phyloP scores from a whole-genome alignment of 176 grass and related monocot species.

The Triticum aestivum region IWGSC_CS_RefSeq_v2.1 NC_057809.1:60607037-60607536 shows the following conservation, averaged over 20 bases:
- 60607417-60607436: not conserved
- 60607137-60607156: no score
- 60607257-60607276: not conserved
- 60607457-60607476: not conserved
- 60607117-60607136: no score
- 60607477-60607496: not conserved
- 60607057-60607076: no score
- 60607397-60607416: not conserved
- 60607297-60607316: not conserved
- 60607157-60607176: no score
- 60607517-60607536: not conserved
- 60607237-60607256: no score
- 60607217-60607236: no score
- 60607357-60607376: not conserved
- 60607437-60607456: not conserved
- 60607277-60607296: not conserved
- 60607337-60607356: no score
- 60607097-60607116: no score
- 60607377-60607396: not conserved
- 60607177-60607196: no score
- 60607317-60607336: not conserved
- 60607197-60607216: no score
- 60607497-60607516: not conserved
- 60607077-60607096: no score
- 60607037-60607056: no score